Conservation (phyloP, 2,329 filamentous ascomycete genomes). For the Fusarium hainanense region DNA sequence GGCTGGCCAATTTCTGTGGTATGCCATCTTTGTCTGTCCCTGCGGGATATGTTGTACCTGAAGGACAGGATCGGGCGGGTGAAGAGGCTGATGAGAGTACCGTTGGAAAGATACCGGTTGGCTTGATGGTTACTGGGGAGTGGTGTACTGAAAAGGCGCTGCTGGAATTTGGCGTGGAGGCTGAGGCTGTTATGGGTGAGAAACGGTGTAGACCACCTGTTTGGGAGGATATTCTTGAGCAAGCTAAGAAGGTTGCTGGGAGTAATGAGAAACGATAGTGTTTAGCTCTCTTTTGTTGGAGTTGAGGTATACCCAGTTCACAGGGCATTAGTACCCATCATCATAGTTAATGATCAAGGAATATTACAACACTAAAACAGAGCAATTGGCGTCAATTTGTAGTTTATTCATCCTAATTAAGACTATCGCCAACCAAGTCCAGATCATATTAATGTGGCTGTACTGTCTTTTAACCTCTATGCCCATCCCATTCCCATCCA, state of each 20-base stretch:
- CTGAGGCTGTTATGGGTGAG: conserved; percentile 52
- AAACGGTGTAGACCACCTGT: conserved; percentile 21
- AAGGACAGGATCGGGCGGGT: conserved; percentile 46
- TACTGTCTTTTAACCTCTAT: background rate
- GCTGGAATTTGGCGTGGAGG: conserved; percentile 60
- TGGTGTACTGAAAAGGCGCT: conserved; percentile 64
- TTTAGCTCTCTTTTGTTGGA: background rate
- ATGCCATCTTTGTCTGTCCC: conserved; percentile 58
- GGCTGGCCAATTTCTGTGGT: conserved; percentile 63
- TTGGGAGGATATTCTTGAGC: conserved; percentile 31
- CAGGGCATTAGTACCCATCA: too few species aligned
- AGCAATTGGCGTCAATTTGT: background rate
- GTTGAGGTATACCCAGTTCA: background rate
- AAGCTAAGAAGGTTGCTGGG: background rate
- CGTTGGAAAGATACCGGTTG: conserved; percentile 59
- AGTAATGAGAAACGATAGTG: background rate
- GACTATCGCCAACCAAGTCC: conserved; percentile 12
- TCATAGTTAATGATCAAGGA: too few species aligned
- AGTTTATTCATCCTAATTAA: conserved; percentile 24
- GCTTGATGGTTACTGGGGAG: conserved; percentile 66
- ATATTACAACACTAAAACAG: too few species aligned
- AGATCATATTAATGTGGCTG: conserved; percentile 23
- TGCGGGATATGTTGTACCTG: conserved; percentile 56
- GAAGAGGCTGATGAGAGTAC: conserved; percentile 49
- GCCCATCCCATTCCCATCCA: background rate